Percentiles rank a stretch among this genome's conserved stretches.
These are phyloP conservation scores for Fusarium subtropicale DNA, from an alignment of 2,329 filamentous ascomycete genomes.

Conservation along the genomic window DNA sequence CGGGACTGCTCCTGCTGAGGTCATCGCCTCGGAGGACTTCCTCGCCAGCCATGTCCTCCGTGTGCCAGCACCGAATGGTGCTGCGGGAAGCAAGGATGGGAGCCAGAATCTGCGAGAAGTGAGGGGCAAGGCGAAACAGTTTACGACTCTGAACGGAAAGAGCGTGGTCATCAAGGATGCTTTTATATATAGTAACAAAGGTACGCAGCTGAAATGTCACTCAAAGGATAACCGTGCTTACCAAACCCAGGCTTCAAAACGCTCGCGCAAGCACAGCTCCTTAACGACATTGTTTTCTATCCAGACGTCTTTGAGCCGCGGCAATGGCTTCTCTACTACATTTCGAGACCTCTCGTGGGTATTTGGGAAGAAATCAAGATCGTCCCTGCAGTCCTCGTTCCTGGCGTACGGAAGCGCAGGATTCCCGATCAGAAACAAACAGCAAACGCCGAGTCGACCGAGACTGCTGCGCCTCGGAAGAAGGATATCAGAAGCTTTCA, in stretches of 20 bases:
- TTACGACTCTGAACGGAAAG: conserved; percentile 89
- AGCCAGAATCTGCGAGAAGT: conserved; percentile 80
- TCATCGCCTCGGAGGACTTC: conserved; percentile 92
- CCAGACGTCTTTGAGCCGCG: conserved; percentile 88
- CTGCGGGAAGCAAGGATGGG: conserved; percentile 66
- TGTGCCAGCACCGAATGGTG: conserved; percentile 69
- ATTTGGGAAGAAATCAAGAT: conserved; percentile 82
- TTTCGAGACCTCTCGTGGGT: conserved; percentile 88
- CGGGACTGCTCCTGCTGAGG: conserved; percentile 79
- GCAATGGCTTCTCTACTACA: conserved; percentile 97
- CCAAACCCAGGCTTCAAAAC: conserved; percentile 81
- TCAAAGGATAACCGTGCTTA: conserved; percentile 40
- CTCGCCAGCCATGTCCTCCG: conserved; percentile 96
- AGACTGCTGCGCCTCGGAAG: conserved; percentile 67
- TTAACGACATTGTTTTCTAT: conserved; percentile 88
- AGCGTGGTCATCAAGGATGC: conserved; percentile 95
- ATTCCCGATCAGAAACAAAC: conserved; percentile 54
- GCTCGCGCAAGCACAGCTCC: conserved; percentile 86
- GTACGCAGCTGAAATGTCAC: conserved; percentile 56
- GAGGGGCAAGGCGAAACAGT: conserved; percentile 93
- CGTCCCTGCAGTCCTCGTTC: conserved; percentile 70
- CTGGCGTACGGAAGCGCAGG: conserved; percentile 55
- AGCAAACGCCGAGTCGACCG: conserved; percentile 55
- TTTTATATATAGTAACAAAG: conserved; percentile 95
- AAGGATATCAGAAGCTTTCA: conserved; percentile 93